phyloP scores from a whole-genome alignment of 768 basidiomycete genomes.

The Pisolithus tinctorius region DNA sequence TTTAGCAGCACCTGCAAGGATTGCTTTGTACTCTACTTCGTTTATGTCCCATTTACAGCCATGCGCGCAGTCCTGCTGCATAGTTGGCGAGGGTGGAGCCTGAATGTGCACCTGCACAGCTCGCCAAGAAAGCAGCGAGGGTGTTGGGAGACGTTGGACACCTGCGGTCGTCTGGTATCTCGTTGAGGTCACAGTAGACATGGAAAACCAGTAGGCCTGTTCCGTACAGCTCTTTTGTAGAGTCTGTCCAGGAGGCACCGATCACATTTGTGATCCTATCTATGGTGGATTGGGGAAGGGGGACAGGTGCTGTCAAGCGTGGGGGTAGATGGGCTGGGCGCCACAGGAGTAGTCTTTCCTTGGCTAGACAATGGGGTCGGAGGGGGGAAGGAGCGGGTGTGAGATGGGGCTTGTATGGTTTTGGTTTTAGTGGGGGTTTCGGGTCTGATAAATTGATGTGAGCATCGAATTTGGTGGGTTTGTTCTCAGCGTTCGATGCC shows the following conservation, averaged over 20 bases:
- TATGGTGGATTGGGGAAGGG: too few relatives aligned
- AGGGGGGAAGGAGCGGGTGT: too few relatives aligned
- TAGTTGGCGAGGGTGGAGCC: slow-evolving; percentile 32
- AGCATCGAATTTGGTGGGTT: too few relatives aligned
- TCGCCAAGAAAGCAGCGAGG: slow-evolving; percentile 25
- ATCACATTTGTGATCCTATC: slow-evolving; percentile 20
- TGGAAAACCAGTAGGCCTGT: slow-evolving; percentile 34
- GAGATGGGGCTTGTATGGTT: too few relatives aligned
- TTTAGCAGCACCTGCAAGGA: slow-evolving; percentile 4
- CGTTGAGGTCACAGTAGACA: slow-evolving; percentile 30
- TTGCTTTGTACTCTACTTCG: slow-evolving; percentile 6
- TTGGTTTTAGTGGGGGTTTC: too few relatives aligned
- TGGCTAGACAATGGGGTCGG: not conserved
- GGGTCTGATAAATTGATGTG: too few relatives aligned
- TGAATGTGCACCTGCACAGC: slow-evolving; percentile 27
- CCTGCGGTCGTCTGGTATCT: slow-evolving; percentile 26
- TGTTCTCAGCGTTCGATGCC: too few relatives aligned
- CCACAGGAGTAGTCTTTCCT: not conserved
- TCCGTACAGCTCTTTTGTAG: slow-evolving; percentile 31
- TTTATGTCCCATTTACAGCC: slow-evolving; percentile 44
- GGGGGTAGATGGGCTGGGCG: not conserved
- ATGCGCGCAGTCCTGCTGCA: slow-evolving; percentile 34
- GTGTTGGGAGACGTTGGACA: slow-evolving; percentile 23
- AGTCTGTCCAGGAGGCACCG: slow-evolving; percentile 19
- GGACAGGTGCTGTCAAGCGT: not conserved